Conservation (phyloP, 2,329 filamentous ascomycete species). For the Venturia pyrina region DNA sequence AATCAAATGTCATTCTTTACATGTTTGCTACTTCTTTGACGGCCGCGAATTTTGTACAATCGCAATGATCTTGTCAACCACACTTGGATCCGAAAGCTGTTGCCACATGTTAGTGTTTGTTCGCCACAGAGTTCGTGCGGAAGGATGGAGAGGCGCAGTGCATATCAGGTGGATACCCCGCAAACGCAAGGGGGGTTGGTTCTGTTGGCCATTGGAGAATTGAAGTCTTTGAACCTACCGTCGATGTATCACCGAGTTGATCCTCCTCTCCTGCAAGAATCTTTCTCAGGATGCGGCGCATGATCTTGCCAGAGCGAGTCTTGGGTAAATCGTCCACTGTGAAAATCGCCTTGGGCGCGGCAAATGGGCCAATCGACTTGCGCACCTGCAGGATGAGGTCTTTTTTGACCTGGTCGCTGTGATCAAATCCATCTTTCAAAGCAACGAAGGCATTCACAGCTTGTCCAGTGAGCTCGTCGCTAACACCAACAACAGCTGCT, state of each 20-base stretch:
- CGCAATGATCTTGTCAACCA: constrained; percentile 83
- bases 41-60: constrained; percentile 55
- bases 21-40: constrained; percentile 26
- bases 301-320: constrained; percentile 97
- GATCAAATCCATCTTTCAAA: constrained; percentile 74
- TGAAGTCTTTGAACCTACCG: constrained; percentile 48
- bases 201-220: neutral
- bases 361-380: constrained; percentile 95
- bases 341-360: constrained; percentile 86
- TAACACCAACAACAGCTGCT: constrained; percentile 86
- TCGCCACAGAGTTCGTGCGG: neutral
- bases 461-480: constrained; percentile 91
- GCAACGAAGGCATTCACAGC: constrained; percentile 95
- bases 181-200: neutral
- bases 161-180: constrained; percentile 3
- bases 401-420: constrained; percentile 74
- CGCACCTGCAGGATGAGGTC: constrained; percentile 90
- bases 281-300: constrained; percentile 94
- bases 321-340: constrained; percentile 91
- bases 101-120: neutral
- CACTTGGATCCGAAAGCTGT: constrained; percentile 76
- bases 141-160: neutral
- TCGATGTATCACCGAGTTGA: constrained; percentile 85
- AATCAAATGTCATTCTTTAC: neutral
- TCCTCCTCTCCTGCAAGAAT: constrained; percentile 96